Percentiles rank a stretch among this genome's conserved stretches.
Conservation (phyloP, 331 rosid genomes). For the Erythrophleum ivorense region DNA sequence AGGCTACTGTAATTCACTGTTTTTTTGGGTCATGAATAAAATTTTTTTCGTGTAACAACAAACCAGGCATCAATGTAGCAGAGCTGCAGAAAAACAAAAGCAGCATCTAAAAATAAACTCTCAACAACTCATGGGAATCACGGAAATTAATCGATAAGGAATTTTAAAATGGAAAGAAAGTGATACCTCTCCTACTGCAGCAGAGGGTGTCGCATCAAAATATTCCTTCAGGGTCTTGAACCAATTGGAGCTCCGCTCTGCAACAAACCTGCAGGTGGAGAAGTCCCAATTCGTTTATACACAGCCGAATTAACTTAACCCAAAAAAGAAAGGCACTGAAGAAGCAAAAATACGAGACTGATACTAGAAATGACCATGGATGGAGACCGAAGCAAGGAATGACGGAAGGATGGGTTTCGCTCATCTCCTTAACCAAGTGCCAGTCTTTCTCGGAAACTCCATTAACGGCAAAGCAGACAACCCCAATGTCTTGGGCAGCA, state of each 20-base stretch:
- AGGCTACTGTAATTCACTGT: no score
- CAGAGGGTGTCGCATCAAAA: slow-evolving; percentile 70
- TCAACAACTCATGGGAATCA: no score
- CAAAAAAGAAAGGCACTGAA: background rate
- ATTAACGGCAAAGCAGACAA: slow-evolving; percentile 65
- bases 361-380: slow-evolving; percentile 61
- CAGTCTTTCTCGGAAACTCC: slow-evolving; percentile 89
- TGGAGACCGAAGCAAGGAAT: slow-evolving; percentile 88
- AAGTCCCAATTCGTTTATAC: background rate
- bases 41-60: no score
- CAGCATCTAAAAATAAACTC: no score
- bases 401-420: slow-evolving; percentile 55
- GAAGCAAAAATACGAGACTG: background rate
- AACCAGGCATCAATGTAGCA: no score
- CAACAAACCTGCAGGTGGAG: slow-evolving; percentile 60
- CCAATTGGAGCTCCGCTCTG: slow-evolving; percentile 74
- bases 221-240: slow-evolving; percentile 59
- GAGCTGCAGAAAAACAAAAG: no score
- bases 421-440: slow-evolving; percentile 73
- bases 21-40: no score
- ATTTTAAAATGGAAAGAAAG: no score
- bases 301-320: background rate
- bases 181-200: slow-evolving; percentile 89
- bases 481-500: slow-evolving; percentile 58
- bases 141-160: no score